Percentiles rank a stretch among this genome's conserved stretches.
phyloP scores from a whole-genome alignment of 306 rosid genomes.

The Rosa lucieae region DNA sequence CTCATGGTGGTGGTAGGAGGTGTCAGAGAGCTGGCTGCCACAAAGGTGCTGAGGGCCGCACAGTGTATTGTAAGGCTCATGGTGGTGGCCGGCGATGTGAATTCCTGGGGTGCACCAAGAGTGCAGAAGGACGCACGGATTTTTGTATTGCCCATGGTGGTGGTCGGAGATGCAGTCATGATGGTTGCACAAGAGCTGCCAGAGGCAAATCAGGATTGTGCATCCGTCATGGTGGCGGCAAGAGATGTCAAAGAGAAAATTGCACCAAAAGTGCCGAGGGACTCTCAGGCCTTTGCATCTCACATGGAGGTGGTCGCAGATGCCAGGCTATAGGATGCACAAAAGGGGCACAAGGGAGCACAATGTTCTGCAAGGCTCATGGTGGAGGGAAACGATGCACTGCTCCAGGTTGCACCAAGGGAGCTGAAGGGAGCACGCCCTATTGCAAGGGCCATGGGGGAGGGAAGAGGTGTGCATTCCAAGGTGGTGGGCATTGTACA shows the following conservation, averaged over 20 bases:
- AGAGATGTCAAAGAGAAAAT: slow-evolving; percentile 87
- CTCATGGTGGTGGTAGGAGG: slow-evolving; percentile 96
- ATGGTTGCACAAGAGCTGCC: slow-evolving; percentile 85
- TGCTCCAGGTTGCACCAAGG: slow-evolving; percentile 85
- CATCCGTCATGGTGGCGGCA: slow-evolving; percentile 95
- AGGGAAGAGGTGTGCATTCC: slow-evolving; percentile 85
- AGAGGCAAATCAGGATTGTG: slow-evolving; percentile 95
- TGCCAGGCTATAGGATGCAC: slow-evolving; percentile 84
- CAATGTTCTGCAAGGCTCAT: slow-evolving; percentile 95
- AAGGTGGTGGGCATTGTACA: slow-evolving; percentile 75
- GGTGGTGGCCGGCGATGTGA: slow-evolving; percentile 98
- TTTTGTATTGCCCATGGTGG: slow-evolving; percentile 98
- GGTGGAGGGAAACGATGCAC: slow-evolving; percentile 96
- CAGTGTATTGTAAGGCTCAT: slow-evolving; percentile 95
- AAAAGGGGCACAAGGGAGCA: slow-evolving; percentile 96
- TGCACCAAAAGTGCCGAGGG: slow-evolving; percentile 97
- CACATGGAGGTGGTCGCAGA: slow-evolving; percentile 94
- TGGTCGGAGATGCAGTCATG: slow-evolving; percentile 83
- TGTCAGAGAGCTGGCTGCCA: slow-evolving; percentile 92
- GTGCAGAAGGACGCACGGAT: slow-evolving; percentile 97
- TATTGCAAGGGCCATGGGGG: slow-evolving; percentile 97
- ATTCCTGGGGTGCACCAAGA: slow-evolving; percentile 91
- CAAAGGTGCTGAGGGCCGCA: slow-evolving; percentile 96
- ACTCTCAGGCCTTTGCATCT: slow-evolving; percentile 91
- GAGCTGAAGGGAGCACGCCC: slow-evolving; percentile 95